Evolutionary conservation across 2,329 filamentous ascomycete genomes (phyloP), one percentile per base, ranked within the genome.

Genomic region (Xylariales sp.): DNA sequence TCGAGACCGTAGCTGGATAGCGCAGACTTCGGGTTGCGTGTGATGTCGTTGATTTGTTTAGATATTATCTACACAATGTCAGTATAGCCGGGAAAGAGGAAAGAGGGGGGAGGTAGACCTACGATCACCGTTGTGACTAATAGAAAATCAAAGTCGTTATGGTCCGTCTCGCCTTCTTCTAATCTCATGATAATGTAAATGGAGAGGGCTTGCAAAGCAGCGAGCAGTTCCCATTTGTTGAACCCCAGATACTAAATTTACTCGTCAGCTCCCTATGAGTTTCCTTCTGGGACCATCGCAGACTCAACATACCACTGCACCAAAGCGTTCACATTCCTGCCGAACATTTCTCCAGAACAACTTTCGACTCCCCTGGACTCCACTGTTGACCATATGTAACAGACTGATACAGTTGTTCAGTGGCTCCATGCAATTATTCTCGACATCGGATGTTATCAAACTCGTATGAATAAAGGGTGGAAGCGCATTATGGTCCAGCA

Each of bases 271-370:
- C 24, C 8, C 8, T 27, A 27, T n/a, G n/a, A n/a, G n/a, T n/a
- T n/a, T n/a, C n/a, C n/a, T n/a, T 22, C 18, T 15, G 11, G 10
- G 15, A 19, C 3, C 8, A n/a, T 10, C 11, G 5, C 3, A 22
- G n/a, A 11, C 14, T 2, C 10, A 6, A 19, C 57, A 10, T 55
- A 68, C 64, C 48, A 63, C 59, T 48, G 47, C 49, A 40, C 42
- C 51, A 3, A 68, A 40, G 5, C 58, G 54, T 50, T 70, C 65
- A 50, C 67, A 71, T 47, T 72, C 68, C 18, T 57, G 32, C 18
- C 52, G 47, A 16, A 71, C 65, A 48, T 69, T 70, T 38, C 56
- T 64, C 67, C 68, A 71, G 40, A 70, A 68, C 16, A 70, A 42
- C 40, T 62, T 68, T 39, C 60, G 58, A 49, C 57, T 64, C 0